Percentiles rank a stretch among this genome's conserved stretches.
Evolutionary conservation across 768 basidiomycete species (phyloP).

Genomic region (Neoboletus magnificus): DNA sequence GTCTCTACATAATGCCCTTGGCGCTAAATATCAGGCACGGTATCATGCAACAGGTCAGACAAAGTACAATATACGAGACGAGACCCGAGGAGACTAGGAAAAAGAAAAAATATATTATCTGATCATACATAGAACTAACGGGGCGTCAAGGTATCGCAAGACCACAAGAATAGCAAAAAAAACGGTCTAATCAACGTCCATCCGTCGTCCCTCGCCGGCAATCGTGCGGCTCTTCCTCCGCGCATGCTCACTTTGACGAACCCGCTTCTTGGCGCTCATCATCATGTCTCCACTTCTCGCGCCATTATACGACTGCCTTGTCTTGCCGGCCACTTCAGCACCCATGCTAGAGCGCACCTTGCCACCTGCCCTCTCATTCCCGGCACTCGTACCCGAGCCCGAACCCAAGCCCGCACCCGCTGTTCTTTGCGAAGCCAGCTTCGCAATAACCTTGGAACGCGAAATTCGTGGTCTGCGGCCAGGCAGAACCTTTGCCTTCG

Average conservation of each 20-base stretch:
- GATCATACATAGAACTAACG: constrained; percentile 11
- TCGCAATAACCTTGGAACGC: constrained; percentile 75
- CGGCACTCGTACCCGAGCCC: constrained; percentile 6
- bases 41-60: constrained; percentile 10
- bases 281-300: constrained; percentile 37
- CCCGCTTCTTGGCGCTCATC: constrained; percentile 69
- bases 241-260: constrained; percentile 73
- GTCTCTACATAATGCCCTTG: neutral
- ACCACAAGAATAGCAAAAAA: neutral
- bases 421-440: constrained; percentile 68
- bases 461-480: constrained; percentile 75
- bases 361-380: constrained; percentile 25
- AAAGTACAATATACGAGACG: neutral
- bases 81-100: neutral
- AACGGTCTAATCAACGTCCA: constrained; percentile 11
- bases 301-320: constrained; percentile 22
- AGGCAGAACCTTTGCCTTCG: constrained; percentile 31
- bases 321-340: constrained; percentile 27
- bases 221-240: constrained; percentile 49
- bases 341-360: constrained; percentile 53
- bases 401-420: constrained; percentile 16
- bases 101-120: neutral
- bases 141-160: constrained; percentile 9
- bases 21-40: neutral
- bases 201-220: constrained; percentile 12